Evolutionary conservation across 495 filamentous ascomycete species (phyloP).

Genomic region (Penicillium goetzii): DNA sequence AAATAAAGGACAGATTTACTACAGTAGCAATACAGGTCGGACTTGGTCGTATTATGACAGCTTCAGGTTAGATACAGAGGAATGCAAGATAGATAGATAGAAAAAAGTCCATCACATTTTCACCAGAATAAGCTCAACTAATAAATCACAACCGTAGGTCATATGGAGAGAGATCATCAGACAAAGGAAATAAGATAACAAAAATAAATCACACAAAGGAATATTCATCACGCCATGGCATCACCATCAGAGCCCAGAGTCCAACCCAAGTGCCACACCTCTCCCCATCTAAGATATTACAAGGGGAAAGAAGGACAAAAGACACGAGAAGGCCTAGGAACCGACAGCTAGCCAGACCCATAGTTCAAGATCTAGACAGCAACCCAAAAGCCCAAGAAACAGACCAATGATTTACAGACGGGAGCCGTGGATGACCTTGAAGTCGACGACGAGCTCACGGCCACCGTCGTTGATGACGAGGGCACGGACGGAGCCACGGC

Average conservation of each 20-base stretch:
- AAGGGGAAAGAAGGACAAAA: background rate
- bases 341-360: background rate
- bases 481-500: constrained; percentile 90
- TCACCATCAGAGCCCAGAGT: background rate
- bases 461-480: constrained; percentile 95
- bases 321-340: background rate
- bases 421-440: constrained; percentile 91
- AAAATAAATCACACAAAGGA: constrained; percentile 17
- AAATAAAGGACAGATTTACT: background rate
- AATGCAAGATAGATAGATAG: background rate
- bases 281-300: constrained; percentile 3
- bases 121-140: constrained; percentile 15
- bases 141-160: constrained; percentile 24
- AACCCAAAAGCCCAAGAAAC: constrained; percentile 1
- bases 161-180: constrained; percentile 29
- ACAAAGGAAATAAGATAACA: constrained; percentile 33
- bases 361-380: constrained; percentile 10
- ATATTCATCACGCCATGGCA: constrained; percentile 19
- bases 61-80: background rate
- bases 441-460: constrained; percentile 95
- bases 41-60: background rate
- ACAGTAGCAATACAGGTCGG: background rate
- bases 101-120: constrained; percentile 25
- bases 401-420: constrained; percentile 56
- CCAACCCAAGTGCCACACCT: background rate